Conservation (phyloP, 768 basidiomycete genomes). For the Rhodotorula diobovata region DNA sequence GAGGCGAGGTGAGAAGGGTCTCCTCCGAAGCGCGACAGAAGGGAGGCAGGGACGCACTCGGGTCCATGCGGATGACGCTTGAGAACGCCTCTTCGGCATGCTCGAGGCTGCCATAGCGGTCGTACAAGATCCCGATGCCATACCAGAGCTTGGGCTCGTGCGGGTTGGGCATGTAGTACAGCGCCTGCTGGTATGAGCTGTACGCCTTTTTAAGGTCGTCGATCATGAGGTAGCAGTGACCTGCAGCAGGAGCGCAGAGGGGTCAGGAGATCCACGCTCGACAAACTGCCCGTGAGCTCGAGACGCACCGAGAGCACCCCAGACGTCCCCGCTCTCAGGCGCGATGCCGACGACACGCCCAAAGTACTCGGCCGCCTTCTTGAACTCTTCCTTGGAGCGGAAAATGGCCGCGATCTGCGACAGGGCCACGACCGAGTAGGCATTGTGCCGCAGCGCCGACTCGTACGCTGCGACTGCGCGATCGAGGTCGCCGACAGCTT, state of each 20-base stretch:
- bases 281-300: background rate
- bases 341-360: constrained; percentile 83
- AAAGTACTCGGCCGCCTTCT: constrained; percentile 95
- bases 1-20: background rate
- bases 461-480: constrained; percentile 91
- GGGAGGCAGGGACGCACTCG: constrained; percentile 57
- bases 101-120: constrained; percentile 95
- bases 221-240: constrained; percentile 98
- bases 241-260: constrained; percentile 49
- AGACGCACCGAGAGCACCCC: constrained; percentile 77
- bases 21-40: no score
- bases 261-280: no score
- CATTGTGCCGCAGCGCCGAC: constrained; percentile 90
- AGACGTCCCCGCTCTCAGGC: constrained; percentile 96
- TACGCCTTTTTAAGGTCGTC: constrained; percentile 99
- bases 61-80: constrained; percentile 92
- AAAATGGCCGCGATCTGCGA: constrained; percentile 93
- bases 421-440: constrained; percentile 79
- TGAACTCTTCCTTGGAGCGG: constrained; percentile 95
- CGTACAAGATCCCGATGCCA: constrained; percentile 97
- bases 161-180: constrained; percentile 90
- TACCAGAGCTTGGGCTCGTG: constrained; percentile 99
- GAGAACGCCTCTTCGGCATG: constrained; percentile 99
- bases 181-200: constrained; percentile 94
- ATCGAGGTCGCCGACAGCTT: constrained; percentile 90